These are phyloP conservation scores for Scedosporium minutisporum DNA, from an alignment of 2,329 filamentous ascomycete genomes.

Conservation along the genomic window DNA sequence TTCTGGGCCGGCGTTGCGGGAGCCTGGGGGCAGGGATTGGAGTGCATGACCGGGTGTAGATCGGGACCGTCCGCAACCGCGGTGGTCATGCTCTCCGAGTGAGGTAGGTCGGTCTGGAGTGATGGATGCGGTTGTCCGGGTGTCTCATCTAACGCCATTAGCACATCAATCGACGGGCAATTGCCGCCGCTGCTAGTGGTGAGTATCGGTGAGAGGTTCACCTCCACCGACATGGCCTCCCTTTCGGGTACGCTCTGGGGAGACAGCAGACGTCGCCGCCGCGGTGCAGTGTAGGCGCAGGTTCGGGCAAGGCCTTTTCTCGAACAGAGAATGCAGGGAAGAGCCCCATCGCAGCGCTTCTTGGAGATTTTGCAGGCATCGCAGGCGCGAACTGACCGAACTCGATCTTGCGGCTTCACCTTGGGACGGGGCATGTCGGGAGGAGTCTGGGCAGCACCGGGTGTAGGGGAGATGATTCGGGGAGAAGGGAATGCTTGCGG, in stretches of 20 bases:
- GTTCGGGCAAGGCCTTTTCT: constrained; percentile 6
- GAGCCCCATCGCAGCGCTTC: constrained; percentile 10
- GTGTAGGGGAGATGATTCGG: neutral
- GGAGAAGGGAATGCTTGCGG: neutral
- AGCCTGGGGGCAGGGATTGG: no score
- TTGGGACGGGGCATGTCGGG: constrained; percentile 39
- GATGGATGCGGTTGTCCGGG: no score
- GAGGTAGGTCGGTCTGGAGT: no score
- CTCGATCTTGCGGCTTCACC: constrained; percentile 36
- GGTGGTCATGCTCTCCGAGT: no score
- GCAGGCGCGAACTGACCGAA: constrained; percentile 30
- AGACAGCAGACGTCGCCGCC: neutral
- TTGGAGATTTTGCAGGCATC: constrained; percentile 12
- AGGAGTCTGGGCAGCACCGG: neutral
- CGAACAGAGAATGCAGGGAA: constrained; percentile 9
- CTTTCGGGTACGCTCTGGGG: neutral
- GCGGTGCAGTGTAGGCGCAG: constrained; percentile 3
- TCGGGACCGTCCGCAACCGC: no score
- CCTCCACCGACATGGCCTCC: no score
- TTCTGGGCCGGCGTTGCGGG: no score
- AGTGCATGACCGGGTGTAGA: no score
- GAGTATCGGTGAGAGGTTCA: no score
- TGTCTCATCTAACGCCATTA: no score
- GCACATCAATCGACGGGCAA: no score
- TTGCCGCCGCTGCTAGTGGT: no score